Base-by-base conservation (phyloP, 495 filamentous ascomycete genomes). In the Rhizodiscina lignyota region DNA sequence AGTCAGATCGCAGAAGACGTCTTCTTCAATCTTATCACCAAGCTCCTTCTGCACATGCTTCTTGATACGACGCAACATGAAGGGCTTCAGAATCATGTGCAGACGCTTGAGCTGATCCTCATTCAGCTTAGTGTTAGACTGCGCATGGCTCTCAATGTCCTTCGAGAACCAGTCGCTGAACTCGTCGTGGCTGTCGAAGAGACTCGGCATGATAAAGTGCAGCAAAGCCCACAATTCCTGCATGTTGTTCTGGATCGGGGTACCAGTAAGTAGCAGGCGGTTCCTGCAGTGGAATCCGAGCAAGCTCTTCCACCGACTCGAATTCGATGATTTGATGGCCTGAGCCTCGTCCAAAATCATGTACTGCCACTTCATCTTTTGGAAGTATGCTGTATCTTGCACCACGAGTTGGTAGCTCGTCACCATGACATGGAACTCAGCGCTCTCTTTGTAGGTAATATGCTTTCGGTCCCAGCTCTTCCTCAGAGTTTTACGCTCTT, bases 141-240 rank as follows among this genome's bases (percentile, higher is more conserved):
- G 86, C 6, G 89, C 91, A 46, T 97, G 89, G 20, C 84, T 94
- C 56, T 97, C 89, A 47, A 97, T 97, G 48, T 97, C 89, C 54
- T 96, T 96, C 21, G 91, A 96, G 59, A 97, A 97, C 89, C 89
- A 97, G 50, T 97, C 89, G 61, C 84, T 94, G 56, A 97, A 97
- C 53, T 97, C 89, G 52, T 97, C 89, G 54, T 97, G 89, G 2
- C 85, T 94, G 52, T 97, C 89, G 58, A 97, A 97, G 17, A 97
- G 63, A 26, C 79, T 91, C 10, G 89, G 89, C 89, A 97, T 97
- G 62, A 97, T 97, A 56, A 97, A 97, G 66, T 97, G 89, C 23
- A 97, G 63, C 41, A 97, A 62, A 26, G 89, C 89, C 89, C 89
- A 97, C 32, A 97, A 60, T 59, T 97, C 89, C 55, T 97, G 89